phyloP scores from a whole-genome alignment of 1,139 yeast species.

The Pneumocystis oryctolagi region DNA sequence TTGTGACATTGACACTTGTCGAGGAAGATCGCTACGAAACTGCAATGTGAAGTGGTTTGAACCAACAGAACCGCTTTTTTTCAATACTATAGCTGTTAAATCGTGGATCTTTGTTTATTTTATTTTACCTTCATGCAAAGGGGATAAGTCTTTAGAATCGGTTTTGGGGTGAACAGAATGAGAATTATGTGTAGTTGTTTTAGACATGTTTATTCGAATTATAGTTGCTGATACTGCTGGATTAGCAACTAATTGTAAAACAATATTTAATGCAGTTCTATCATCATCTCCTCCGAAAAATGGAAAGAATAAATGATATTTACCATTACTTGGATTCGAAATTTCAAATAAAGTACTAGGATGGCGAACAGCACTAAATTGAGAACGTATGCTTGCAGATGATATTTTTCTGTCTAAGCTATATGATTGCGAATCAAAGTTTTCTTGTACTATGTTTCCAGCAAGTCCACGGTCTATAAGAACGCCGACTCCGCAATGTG shows the following conservation, averaged over 20 bases:
- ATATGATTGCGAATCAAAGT: slow-evolving; percentile 2
- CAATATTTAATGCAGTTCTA: slow-evolving; percentile 5
- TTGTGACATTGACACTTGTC: background rate
- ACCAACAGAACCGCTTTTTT: background rate
- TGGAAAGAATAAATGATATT: slow-evolving; percentile 10
- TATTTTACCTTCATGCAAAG: background rate
- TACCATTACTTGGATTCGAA: slow-evolving; percentile 1
- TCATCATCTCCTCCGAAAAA: slow-evolving; percentile 12
- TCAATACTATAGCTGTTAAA: background rate
- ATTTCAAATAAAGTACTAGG: background rate
- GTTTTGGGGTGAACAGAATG: background rate
- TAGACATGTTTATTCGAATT: background rate
- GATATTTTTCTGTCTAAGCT: background rate
- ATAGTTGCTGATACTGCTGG: slow-evolving; percentile 10
- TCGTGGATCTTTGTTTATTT: background rate
- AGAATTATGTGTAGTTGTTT: background rate
- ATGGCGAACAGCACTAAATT: background rate
- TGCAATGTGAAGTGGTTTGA: background rate
- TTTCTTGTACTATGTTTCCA: slow-evolving; percentile 5
- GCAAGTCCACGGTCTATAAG: slow-evolving; percentile 1
- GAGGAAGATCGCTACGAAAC: background rate
- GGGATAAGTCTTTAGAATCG: background rate
- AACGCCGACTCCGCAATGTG: background rate
- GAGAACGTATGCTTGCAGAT: background rate
- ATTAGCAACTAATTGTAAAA: slow-evolving; percentile 5